These are phyloP conservation scores for Thalassia testudinum DNA, from an alignment of 116 monocot species.

Conservation along the genomic window DNA sequence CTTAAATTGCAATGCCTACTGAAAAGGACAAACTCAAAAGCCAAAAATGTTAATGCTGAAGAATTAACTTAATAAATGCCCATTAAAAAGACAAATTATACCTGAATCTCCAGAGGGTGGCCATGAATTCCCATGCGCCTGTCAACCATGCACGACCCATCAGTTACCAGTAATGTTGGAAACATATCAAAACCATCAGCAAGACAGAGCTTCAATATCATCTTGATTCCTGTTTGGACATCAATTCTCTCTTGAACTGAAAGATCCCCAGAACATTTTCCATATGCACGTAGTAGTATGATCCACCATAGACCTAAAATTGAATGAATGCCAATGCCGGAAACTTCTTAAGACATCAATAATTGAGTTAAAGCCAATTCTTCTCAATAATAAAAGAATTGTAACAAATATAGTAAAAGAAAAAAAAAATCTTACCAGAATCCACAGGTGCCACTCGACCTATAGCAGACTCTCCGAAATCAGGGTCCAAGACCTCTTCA, in stretches of 20 bases:
- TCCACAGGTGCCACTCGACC: slow-evolving; percentile 98
- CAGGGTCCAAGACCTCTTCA: slow-evolving; percentile 95
- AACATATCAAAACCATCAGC: slow-evolving; percentile 99
- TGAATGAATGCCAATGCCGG: too few species aligned
- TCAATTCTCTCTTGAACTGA: slow-evolving; percentile 98
- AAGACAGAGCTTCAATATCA: slow-evolving; percentile 96
- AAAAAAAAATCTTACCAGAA: slow-evolving; percentile 37
- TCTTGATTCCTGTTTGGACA: slow-evolving; percentile 98
- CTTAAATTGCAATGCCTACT: too few species aligned
- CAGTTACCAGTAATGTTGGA: slow-evolving; percentile 91
- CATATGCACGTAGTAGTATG: slow-evolving; percentile 89
- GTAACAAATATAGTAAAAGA: too few species aligned
- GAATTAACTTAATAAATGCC: too few species aligned
- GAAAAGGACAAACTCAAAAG: too few species aligned
- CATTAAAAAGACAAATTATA: too few species aligned
- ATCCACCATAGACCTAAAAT: slow-evolving; percentile 96
- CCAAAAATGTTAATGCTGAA: too few species aligned
- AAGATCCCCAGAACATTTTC: slow-evolving; percentile 94
- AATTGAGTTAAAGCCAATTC: too few species aligned
- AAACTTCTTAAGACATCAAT: too few species aligned
- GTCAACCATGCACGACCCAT: slow-evolving; percentile 99
- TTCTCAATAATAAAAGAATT: too few species aligned
- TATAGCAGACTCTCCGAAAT: slow-evolving; percentile 96
- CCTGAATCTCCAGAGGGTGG: slow-evolving; percentile 98
- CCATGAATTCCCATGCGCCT: slow-evolving; percentile 98